Conservation (phyloP, 2,329 filamentous ascomycete species). For the Didymosphaeria variabile region DNA sequence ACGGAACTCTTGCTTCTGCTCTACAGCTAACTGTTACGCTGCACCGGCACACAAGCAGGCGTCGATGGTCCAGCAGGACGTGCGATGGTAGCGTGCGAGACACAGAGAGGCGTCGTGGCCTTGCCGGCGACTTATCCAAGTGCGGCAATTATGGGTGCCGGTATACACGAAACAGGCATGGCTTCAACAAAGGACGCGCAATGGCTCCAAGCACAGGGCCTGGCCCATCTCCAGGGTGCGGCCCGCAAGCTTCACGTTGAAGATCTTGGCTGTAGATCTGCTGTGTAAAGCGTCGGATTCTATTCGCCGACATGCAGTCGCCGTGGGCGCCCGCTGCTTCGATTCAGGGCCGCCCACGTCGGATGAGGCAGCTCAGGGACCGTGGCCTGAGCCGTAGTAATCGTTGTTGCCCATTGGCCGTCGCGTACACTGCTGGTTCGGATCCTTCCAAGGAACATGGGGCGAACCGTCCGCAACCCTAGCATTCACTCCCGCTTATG, state of each 20-base stretch:
- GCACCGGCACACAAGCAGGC: background rate
- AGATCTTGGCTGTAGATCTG: constrained; percentile 8
- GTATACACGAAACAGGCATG: background rate
- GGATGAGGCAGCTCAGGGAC: constrained; percentile 3
- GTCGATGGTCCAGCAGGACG: no score
- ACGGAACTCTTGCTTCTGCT: background rate
- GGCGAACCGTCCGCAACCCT: background rate
- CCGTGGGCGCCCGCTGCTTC: background rate
- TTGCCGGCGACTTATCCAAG: background rate
- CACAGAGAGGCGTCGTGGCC: constrained; percentile 6
- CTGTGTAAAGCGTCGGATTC: background rate
- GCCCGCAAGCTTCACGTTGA: background rate
- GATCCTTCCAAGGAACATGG: background rate
- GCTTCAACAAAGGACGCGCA: constrained; percentile 3
- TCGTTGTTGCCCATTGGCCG: background rate
- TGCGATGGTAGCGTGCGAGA: background rate
- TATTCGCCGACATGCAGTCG: background rate
- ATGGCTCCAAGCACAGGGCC: background rate
- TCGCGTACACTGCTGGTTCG: background rate
- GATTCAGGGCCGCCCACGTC: background rate
- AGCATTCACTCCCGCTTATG: background rate
- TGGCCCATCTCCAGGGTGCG: background rate
- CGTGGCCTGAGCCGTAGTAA: constrained; percentile 3
- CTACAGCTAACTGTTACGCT: background rate
- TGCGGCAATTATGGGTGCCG: constrained; percentile 1